Evolutionary conservation across 2,329 filamentous ascomycete genomes (phyloP), one percentile per base, ranked within the genome.

Genomic region (Truncatella angustata): DNA sequence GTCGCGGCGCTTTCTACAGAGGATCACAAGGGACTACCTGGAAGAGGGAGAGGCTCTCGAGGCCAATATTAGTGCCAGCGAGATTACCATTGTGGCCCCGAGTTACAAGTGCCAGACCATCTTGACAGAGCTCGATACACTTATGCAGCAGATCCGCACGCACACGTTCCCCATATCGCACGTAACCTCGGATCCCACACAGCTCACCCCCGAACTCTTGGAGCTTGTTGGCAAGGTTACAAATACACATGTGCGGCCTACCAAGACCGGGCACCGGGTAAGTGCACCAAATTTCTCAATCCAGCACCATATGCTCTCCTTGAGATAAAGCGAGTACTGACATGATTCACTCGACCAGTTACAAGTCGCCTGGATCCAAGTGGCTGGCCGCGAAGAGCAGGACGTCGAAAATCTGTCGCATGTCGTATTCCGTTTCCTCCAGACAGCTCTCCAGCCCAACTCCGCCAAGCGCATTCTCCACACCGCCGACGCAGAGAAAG

Each of bases 341-440:
- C 42, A 1, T 5, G 20, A 7, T 21, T 55, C 16, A 48, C 51
- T 43, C 32, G 7, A 44, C 39, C 51, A 66, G 63, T 54, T 73
- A 18, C 51, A 63, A 10, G 66, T 80, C 10, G 71, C 69, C 5
- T 80, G 77, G 77, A 63, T 79, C 9, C 61, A 68, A 26, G 10
- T 59, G 3, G 49, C 58, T 10, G 47, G 47, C 3, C 48, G 54
- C 7, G 55, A 59, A 23, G 46, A 51, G 11, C 30, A 53, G 12
- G 23, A 30, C 2, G 26, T 70, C 5, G 75, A 81, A 59, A 66
- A 72, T 49, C 59, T 66, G 1, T 66, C 66, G 30, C 76, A 81
- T 37, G 63, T 74, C 12, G 76, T 78, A 14, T 62, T 71, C 43
- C 74, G 79, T 26, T 68, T 81, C 4, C 60, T 82, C 3, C 61